Evolutionary conservation across 345 rosid genomes (phyloP), one percentile per base, ranked within the genome.

Genomic region (Gossypium bickii): DNA sequence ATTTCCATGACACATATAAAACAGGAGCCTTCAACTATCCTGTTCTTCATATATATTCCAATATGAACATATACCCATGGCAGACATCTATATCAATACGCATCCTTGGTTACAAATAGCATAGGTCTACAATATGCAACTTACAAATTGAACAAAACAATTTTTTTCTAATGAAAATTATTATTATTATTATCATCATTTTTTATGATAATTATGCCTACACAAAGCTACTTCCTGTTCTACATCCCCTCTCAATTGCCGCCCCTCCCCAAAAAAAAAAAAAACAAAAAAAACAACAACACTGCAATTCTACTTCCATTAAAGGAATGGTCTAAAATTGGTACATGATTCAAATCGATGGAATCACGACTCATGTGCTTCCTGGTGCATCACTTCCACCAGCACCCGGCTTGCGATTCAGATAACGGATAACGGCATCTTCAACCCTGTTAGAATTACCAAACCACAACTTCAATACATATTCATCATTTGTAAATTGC

Each of bases 401-500:
- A 3, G 88, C 83, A 45, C 92, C 86, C 49, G 99, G 99, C 87
- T 87, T 93, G 58, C 99, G 93, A 79, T 95, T 95, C 84, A 95
- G 73, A 74, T 93, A 95, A 2, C 98, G 94, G 77, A 95, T 91
- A 3, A 93, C 96, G 65, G 99, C 98, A 86, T 95, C 99, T 82
- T 47, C 76, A 62, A 49, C 75, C 79, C 78, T 78, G n/a, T 59
- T 59, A 59, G 38, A 59, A 74, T 60, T 24, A 70, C 62, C 76
- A 56, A 49, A 29, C 4, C 12, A 51, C 9, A 60, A 29, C 25
- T 60, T 17, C 55, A 63, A 0, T 29, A 24, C 7, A 20, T 22
- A 47, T 17, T 63, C 13, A 72, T 3, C 29, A 6, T 20, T 13
- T 18, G 22, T 71, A 20, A 75, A 38, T 49, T 20, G 44, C 20